Base-by-base conservation (phyloP, 352 stramenopile species). In the Thalassiosira allenii region DNA sequence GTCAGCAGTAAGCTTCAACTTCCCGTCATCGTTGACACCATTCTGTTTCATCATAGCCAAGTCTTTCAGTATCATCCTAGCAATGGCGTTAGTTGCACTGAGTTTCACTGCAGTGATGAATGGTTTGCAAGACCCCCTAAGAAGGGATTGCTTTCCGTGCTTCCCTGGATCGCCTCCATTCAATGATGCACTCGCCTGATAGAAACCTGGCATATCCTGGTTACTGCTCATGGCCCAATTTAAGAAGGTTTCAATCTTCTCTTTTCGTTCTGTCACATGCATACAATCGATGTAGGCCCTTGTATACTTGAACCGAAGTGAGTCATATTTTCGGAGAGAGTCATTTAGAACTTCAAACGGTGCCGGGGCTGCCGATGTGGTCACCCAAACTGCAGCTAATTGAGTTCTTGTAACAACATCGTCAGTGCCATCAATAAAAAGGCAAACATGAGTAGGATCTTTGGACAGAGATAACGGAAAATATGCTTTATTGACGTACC, bases 331-430 rank as follows among this genome's bases (percentile, higher is more conserved):
- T 29, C 90, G 69, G 41, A 88, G 61, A 32, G 81, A 83, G 56
- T 89, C 86, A 65, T 94, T 94, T 6, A 94, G 52, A 37, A 86
- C 61, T 67, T 93, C 83, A 77, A 92, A 92, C 17, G 90, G 82
- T 32, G 87, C 83, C n/a, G 79, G 81, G 5, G 81, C 69, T 37
- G 79, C 53, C 9, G 75, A 79, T 27, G 75, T 93, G 37, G 90
- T 92, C 3, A 94, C 83, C 90, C 90, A 94, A 41, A 93, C 88
- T 41, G 84, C 79, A 59, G 73, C 87, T 27, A 94, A 64, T 61
- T 94, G 90, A 63, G 73, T 4, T 70, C 84, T 91, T 25, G 34
- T 59, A 47, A 44, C 29, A 37, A 59, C 25, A 22, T 17, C 20
- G 8, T 12, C 27, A 3, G 47, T 64, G 14, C n/a, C n/a, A n/a